Base-by-base conservation (phyloP, 2,329 filamentous ascomycete species). In the Penicillium sp. region DNA sequence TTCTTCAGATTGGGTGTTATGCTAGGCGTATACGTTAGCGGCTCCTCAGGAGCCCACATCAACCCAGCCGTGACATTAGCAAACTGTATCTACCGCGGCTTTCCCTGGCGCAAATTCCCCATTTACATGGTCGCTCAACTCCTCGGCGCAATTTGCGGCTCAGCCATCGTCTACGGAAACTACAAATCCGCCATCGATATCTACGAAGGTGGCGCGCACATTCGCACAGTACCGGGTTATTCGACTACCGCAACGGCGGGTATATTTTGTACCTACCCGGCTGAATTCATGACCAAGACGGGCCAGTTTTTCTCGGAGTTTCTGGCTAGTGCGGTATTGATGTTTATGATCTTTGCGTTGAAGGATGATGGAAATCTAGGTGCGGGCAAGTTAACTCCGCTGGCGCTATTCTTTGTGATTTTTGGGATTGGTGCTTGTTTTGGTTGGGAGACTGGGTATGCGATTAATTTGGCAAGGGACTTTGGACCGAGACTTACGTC, bases 401-500 rank as follows among this genome's bases (percentile, higher is more conserved):
- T 92, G 1, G 85, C 81, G 8, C 76, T 91, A 6, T 90, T 91
- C 77, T 91, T 91, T 76, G 79, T 91, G 53, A 87, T 92, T 64
- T 91, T 91, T 71, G 89, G 89, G 8, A 86, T 92, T 24, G 89
- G 89, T 19, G 87, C 88, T 35, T 89, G 88, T 72, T 91, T 91
- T 69, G 90, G 90, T 7, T 91, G 88, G 88, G 86, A 92, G 74
- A 92, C 89, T 1, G 89, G 90, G 40, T 92, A 90, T 76, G 89
- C 89, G 17, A 91, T 91, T 66, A 92, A 92, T 70, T 76, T 91
- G 45, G 89, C 89, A 38, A 83, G 90, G 75, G 90, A 92, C 66
- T 90, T 92, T 71, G 88, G 88, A 0, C 89, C 89, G 10, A 81
- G 89, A 12, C 75, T 91, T 47, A 85, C 90, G 64, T 85, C 86